phyloP scores from a whole-genome alignment of 176 grass and related monocot genomes.

The Alloteropsis semialata region DNA sequence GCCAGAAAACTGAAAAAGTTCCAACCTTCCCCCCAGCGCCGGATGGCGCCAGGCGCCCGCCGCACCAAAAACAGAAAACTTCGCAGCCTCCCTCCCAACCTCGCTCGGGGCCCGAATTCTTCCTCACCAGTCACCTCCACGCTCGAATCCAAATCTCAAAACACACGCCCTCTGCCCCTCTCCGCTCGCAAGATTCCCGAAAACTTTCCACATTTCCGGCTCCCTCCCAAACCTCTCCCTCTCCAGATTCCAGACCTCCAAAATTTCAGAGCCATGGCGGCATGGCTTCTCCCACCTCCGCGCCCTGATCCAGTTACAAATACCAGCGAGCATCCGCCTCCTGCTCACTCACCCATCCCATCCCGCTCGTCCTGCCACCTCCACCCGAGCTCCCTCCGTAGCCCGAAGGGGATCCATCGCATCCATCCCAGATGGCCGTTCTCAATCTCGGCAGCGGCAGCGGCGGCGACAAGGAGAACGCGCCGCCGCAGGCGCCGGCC shows the following conservation, averaged over 20 bases:
- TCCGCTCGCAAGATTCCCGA: background rate
- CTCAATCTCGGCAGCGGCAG: background rate
- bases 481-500: background rate
- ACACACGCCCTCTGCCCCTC: background rate
- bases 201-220: background rate
- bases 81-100: background rate
- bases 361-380: background rate
- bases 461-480: conserved; percentile 26
- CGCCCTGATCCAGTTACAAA: background rate
- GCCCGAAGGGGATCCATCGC: background rate
- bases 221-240: background rate
- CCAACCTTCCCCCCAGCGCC: background rate
- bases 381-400: background rate
- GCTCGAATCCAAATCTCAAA: background rate
- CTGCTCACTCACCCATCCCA: background rate
- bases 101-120: background rate
- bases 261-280: conserved; percentile 1
- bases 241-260: background rate
- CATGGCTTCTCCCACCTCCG: background rate
- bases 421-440: conserved; percentile 1
- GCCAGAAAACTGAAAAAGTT: background rate
- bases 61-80: background rate
- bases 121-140: too few species aligned
- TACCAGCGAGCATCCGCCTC: conserved; percentile 1
- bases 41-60: background rate